Evolutionary conservation across 108 stramenopile genomes (phyloP).

Genomic region (Parmales sp.): DNA sequence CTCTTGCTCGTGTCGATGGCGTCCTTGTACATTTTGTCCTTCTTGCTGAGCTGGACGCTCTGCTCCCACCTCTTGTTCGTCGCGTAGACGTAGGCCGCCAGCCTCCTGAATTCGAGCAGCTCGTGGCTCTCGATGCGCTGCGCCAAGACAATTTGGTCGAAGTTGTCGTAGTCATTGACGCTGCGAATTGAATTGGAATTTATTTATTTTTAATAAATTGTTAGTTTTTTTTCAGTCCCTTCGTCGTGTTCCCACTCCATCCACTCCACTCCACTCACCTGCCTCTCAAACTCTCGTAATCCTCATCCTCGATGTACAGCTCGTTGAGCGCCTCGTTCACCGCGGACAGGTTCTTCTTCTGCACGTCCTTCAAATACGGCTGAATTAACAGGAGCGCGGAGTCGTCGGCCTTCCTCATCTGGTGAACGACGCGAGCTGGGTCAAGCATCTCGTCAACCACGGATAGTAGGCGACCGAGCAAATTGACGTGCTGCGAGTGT

Average conservation of each 20-base stretch:
- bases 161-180: slow-evolving; percentile 97
- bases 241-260: too few species aligned
- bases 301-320: slow-evolving; percentile 94
- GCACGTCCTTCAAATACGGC: slow-evolving; percentile 88
- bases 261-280: too few species aligned
- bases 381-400: slow-evolving; percentile 80
- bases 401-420: slow-evolving; percentile 85
- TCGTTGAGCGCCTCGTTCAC: slow-evolving; percentile 99
- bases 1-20: slow-evolving; percentile 97
- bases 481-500: slow-evolving; percentile 73
- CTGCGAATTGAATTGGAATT: too few species aligned
- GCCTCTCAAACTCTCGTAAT: slow-evolving; percentile 85
- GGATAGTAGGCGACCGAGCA: slow-evolving; percentile 85
- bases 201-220: too few species aligned
- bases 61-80: slow-evolving; percentile 93
- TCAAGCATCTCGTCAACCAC: slow-evolving; percentile 87
- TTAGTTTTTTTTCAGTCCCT: too few species aligned
- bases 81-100: slow-evolving; percentile 96
- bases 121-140: slow-evolving; percentile 93
- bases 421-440: slow-evolving; percentile 94
- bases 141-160: slow-evolving; percentile 96
- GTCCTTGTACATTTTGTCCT: slow-evolving; percentile 98
- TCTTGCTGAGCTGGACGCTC: slow-evolving; percentile 91
- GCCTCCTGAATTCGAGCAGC: slow-evolving; percentile 97
- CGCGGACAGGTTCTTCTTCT: slow-evolving; percentile 88